Evolutionary conservation across 2,329 filamentous ascomycete genomes (phyloP).

Genomic region (Penicillium verrucosum): DNA sequence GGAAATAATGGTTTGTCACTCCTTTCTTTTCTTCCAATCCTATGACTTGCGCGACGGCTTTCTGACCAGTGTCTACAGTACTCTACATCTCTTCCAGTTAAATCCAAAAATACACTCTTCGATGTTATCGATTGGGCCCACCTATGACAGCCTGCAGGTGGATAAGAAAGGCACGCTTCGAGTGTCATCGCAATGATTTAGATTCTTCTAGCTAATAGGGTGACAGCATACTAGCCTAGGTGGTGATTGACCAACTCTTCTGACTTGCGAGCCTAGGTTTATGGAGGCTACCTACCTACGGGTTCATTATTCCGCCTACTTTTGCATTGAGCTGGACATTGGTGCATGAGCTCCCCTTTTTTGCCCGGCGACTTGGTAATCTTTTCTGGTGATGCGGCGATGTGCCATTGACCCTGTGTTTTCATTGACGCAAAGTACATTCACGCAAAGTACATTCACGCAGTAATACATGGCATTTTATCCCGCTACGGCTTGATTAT

Average conservation of each 20-base stretch:
- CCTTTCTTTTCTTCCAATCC: not conserved
- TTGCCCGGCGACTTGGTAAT: not conserved
- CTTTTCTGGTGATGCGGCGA: not conserved
- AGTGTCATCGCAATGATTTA: not conserved
- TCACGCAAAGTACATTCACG: not conserved
- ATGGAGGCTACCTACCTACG: not conserved
- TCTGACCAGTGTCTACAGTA: conserved; percentile 17
- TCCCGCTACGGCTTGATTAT: not conserved
- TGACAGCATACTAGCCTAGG: not conserved
- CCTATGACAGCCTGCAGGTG: not conserved
- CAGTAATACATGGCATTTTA: not conserved
- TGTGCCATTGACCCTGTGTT: not conserved
- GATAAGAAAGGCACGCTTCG: not conserved
- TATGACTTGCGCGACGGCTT: not conserved
- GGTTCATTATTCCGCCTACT: not conserved
- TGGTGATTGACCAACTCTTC: not conserved
- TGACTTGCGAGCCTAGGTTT: not conserved
- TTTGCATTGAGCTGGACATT: not conserved
- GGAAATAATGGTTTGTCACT: conserved; percentile 79
- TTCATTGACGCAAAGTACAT: not conserved
- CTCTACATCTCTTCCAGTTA: conserved; percentile 42
- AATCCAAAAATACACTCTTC: conserved; percentile 4
- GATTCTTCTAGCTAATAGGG: not conserved
- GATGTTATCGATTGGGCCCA: not conserved
- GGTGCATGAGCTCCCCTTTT: not conserved